Evolutionary conservation across 192 early-diverging fungal species (phyloP), one percentile per base, ranked within the genome.

Genomic region (Mortierella alpina): DNA sequence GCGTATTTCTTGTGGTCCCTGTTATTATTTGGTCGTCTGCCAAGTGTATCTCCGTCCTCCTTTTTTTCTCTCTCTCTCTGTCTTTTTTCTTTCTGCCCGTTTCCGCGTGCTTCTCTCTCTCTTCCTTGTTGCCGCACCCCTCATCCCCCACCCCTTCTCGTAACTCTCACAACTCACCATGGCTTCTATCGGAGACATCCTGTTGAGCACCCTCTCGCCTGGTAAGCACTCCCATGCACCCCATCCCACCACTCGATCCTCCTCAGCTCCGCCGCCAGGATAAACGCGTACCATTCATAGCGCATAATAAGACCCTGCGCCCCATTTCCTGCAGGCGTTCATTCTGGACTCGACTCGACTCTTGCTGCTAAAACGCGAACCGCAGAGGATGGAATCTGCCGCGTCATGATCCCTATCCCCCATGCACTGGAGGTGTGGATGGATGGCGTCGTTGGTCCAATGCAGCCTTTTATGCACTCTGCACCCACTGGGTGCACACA

Each of bases 131-230:
- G 44, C 56, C 17, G 42, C 17, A 20, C 20, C 45, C n/a, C 47
- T 63, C 20, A 17, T 65, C 31, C 4, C 45, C 23, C 48, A 49
- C 58, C 40, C 31, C 17, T 47, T 5, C 14, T 51, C 22, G 2
- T 42, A 11, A n/a, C 15, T 57, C 17, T 45, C 41, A 9, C 46
- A 31, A 46, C 46, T 45, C 60, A 56, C 56, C 23, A 80, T 80
- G 77, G 64, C 77, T 10, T 80, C 77, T 82, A 89, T 94, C 82
- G 86, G 90, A 70, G 91, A 91, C 64, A 89, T 95, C 79, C 91
- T 96, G 66, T 79, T 85, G 55, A 90, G 91, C 82, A 94, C 95
- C 60, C 91, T 96, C 58, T 92, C 91, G 75, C 88, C 90, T 65
- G 88, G 92, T 91, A 89, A 78, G 75, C 45, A 50, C 15, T 39